Evolutionary conservation across 805 yeast genomes (phyloP).

Genomic region (Komagataella pastoris): DNA sequence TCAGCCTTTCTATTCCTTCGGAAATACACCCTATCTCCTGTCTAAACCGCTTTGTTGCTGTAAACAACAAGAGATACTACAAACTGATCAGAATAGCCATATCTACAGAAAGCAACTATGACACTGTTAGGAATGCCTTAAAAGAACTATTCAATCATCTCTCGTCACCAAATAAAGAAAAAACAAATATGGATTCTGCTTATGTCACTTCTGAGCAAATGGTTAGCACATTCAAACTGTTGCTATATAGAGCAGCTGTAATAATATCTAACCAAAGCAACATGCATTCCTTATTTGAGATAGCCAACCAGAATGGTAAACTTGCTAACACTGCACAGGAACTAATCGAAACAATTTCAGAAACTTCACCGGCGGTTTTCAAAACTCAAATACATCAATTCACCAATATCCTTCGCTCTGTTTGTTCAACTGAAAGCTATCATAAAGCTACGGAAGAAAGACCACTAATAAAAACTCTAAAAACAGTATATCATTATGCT

Average conservation of each 20-base stretch:
- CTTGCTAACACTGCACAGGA: slow-evolving; percentile 29
- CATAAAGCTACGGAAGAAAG: background rate
- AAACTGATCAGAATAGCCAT: slow-evolving; percentile 42
- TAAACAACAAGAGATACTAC: slow-evolving; percentile 47
- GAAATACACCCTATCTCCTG: slow-evolving; percentile 32
- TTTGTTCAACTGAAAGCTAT: background rate
- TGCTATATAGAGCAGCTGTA: slow-evolving; percentile 49
- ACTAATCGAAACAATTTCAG: slow-evolving; percentile 45
- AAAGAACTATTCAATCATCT: slow-evolving; percentile 23
- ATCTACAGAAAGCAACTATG: slow-evolving; percentile 44
- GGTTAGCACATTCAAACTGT: slow-evolving; percentile 36
- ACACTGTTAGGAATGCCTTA: slow-evolving; percentile 44
- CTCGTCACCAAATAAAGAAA: slow-evolving; percentile 5
- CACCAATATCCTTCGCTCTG: slow-evolving; percentile 14
- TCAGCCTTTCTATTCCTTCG: slow-evolving; percentile 43
- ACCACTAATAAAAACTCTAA: slow-evolving; percentile 28
- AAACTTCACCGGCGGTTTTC: slow-evolving; percentile 48
- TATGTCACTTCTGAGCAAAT: slow-evolving; percentile 33
- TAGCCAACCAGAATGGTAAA: slow-evolving; percentile 24
- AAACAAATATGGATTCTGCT: slow-evolving; percentile 5
- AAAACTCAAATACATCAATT: slow-evolving; percentile 43
- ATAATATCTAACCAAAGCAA: slow-evolving; percentile 55
- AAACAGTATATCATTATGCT: slow-evolving; percentile 46
- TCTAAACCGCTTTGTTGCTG: slow-evolving; percentile 34
- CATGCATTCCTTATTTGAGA: slow-evolving; percentile 22